These are phyloP conservation scores for Cymbopogon flexuosus DNA, from an alignment of 202 grass and related monocot genomes.

Conservation along the genomic window DNA sequence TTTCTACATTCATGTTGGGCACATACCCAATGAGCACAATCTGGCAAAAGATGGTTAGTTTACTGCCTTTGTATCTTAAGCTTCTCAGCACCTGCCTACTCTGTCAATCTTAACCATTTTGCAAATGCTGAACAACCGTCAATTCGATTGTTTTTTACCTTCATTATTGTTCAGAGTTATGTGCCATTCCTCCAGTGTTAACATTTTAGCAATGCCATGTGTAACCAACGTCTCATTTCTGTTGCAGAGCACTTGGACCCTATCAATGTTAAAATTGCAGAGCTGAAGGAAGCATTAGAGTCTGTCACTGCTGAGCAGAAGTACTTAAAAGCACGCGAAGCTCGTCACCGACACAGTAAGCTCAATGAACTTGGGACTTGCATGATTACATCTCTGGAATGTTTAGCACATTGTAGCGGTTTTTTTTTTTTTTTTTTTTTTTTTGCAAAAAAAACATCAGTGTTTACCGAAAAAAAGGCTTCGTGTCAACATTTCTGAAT, in stretches of 20 bases:
- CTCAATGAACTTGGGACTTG: slow-evolving; percentile 20
- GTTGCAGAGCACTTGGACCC: slow-evolving; percentile 90
- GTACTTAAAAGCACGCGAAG: slow-evolving; percentile 91
- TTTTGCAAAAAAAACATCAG: neutral
- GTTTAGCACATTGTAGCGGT: neutral
- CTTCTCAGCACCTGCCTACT: neutral
- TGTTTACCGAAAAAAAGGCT: neutral
- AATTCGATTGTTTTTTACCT: neutral
- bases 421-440: neutral
- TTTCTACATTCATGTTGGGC: slow-evolving; percentile 96
- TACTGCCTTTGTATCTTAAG: slow-evolving; percentile 26
- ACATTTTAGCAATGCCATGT: neutral
- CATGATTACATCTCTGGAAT: neutral
- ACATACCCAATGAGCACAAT: slow-evolving; percentile 96
- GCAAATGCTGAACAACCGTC: neutral
- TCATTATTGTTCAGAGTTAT: slow-evolving; percentile 2
- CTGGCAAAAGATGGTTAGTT: slow-evolving; percentile 94
- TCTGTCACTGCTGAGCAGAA: slow-evolving; percentile 87
- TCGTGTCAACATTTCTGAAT: neutral
- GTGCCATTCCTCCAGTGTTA: neutral
- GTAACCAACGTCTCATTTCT: slow-evolving; percentile 11
- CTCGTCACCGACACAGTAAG: slow-evolving; percentile 93
- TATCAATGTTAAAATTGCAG: slow-evolving; percentile 95
- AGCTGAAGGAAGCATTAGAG: slow-evolving; percentile 94
- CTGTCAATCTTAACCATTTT: neutral